Percentiles rank a stretch among this genome's conserved stretches.
Conservation (phyloP, 495 filamentous ascomycete genomes). For the Ramalina intermedia region DNA sequence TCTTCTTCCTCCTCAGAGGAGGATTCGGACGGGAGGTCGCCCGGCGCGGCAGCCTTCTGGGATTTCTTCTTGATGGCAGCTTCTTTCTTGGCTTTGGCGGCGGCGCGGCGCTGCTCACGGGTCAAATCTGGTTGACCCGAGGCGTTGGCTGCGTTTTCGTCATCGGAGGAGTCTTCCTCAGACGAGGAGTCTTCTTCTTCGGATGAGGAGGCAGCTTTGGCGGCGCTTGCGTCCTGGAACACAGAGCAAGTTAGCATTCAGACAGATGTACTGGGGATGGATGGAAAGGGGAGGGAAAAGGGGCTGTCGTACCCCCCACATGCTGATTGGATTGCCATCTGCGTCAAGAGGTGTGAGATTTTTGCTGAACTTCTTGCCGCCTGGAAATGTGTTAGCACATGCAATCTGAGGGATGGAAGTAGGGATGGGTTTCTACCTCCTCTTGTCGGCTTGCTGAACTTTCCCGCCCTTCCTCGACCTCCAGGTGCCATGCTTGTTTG, state of each 20-base stretch:
- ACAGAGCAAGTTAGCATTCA: not conserved
- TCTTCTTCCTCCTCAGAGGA: constrained; percentile 46
- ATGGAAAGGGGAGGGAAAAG: not conserved
- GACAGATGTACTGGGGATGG: not conserved
- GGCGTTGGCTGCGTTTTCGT: constrained; percentile 30
- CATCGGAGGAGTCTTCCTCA: constrained; percentile 26
- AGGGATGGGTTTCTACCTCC: constrained; percentile 47
- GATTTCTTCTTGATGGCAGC: constrained; percentile 65
- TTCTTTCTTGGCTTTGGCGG: constrained; percentile 83
- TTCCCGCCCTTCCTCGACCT: constrained; percentile 68
- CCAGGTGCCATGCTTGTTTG: constrained; percentile 44
- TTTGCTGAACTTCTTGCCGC: constrained; percentile 87
- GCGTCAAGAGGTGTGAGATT: constrained; percentile 75
- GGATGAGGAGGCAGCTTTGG: constrained; percentile 25
- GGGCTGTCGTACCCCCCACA: constrained; percentile 53
- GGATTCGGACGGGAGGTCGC: constrained; percentile 65
- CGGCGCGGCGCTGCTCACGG: constrained; percentile 76
- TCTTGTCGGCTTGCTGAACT: constrained; percentile 84
- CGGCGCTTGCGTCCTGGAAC: constrained; percentile 33
- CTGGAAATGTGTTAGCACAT: constrained; percentile 29
- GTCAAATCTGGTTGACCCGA: constrained; percentile 38
- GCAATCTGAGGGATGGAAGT: not conserved
- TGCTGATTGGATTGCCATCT: constrained; percentile 60
- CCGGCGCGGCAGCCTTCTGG: constrained; percentile 50
- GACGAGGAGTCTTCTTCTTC: constrained; percentile 31